phyloP scores from a whole-genome alignment of 805 yeast genomes.

The Wickerhamomyces silvicola region DNA sequence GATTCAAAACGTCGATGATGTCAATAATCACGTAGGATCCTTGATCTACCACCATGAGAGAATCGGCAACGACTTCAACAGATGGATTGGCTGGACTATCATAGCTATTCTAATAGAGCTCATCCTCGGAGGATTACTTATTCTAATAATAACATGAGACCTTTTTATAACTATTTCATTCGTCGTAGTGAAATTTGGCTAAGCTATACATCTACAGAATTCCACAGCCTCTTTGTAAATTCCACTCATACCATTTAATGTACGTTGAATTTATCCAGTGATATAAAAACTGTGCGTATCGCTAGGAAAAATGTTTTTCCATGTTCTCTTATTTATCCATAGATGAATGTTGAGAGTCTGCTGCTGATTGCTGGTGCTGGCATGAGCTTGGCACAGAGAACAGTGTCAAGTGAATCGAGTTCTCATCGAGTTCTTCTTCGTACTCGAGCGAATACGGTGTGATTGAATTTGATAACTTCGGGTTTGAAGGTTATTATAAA shows the following conservation, averaged over 20 bases:
- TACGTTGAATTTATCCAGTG: too few relatives aligned
- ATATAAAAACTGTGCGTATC: too few relatives aligned
- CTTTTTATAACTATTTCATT: too few relatives aligned
- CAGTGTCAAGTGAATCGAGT: neutral
- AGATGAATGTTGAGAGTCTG: neutral
- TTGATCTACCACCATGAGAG: conserved; percentile 12
- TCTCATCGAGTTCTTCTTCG: conserved; percentile 6
- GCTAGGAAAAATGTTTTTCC: too few relatives aligned
- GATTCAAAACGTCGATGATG: conserved; percentile 4
- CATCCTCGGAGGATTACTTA: neutral
- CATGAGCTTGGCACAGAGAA: neutral
- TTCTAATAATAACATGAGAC: conserved; percentile 4
- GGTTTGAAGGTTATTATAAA: conserved; percentile 46
- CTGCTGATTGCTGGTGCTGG: neutral
- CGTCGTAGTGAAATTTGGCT: too few relatives aligned
- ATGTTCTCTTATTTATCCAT: too few relatives aligned
- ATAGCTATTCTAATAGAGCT: conserved; percentile 5
- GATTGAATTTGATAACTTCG: conserved; percentile 47
- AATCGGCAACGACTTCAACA: conserved; percentile 5
- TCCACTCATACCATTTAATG: too few relatives aligned
- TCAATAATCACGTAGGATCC: conserved; percentile 5
- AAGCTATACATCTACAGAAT: too few relatives aligned
- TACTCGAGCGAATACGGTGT: conserved; percentile 25
- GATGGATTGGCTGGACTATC: conserved; percentile 15
- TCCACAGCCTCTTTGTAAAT: too few relatives aligned